phyloP scores from a whole-genome alignment of 805 yeast species.

The Lipomyces yamanashiensis region DNA sequence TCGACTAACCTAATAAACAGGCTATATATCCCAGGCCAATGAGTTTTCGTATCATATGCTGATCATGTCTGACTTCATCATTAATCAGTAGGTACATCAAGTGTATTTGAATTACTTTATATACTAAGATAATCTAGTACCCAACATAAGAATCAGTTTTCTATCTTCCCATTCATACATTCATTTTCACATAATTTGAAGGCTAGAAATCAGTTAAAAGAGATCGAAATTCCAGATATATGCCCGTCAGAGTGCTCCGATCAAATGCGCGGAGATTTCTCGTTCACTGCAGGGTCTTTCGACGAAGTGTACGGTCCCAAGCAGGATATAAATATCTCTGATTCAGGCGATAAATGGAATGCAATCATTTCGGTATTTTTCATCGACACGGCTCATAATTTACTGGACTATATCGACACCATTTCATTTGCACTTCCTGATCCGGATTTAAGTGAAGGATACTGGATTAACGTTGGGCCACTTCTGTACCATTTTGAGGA shows the following conservation, averaged over 20 bases:
- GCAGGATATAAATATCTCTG: neutral
- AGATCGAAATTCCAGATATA: constrained; percentile 48
- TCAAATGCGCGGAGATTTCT: constrained; percentile 15
- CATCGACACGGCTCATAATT: constrained; percentile 89
- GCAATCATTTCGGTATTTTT: constrained; percentile 63
- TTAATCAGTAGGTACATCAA: constrained; percentile 49
- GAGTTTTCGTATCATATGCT: constrained; percentile 82
- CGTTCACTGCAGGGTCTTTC: constrained; percentile 62
- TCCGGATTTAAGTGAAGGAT: constrained; percentile 45
- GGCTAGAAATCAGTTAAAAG: constrained; percentile 56
- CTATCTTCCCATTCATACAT: constrained; percentile 54
- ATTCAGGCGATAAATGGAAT: constrained; percentile 45
- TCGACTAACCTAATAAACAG: constrained; percentile 23
- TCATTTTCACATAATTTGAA: constrained; percentile 67
- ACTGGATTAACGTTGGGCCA: constrained; percentile 93
- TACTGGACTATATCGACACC: constrained; percentile 73
- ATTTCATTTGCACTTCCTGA: constrained; percentile 52
- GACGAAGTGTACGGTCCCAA: constrained; percentile 51
- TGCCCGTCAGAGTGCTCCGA: constrained; percentile 32
- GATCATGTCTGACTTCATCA: constrained; percentile 50
- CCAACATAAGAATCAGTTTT: constrained; percentile 10
- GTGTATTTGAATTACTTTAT: constrained; percentile 55
- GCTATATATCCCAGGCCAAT: constrained; percentile 65
- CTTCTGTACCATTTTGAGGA: constrained; percentile 76
- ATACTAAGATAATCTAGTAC: constrained; percentile 39